A percentile compares a stretch with the other conserved stretches of the same genome.
Evolutionary conservation across 208 protist genomes (phyloP).

Genomic region (Trypanosoma boissoni): DNA sequence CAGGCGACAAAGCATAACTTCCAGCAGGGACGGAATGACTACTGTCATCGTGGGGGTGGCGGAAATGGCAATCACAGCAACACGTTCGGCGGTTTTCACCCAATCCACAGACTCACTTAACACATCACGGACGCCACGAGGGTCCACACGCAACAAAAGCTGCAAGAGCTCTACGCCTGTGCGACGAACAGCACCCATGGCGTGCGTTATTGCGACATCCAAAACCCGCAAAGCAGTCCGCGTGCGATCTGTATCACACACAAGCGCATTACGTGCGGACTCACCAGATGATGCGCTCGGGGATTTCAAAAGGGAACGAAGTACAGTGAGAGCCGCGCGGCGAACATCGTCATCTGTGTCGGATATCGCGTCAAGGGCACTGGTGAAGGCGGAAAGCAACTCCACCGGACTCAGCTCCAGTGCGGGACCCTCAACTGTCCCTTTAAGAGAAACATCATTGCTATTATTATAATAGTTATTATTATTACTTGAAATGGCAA

Average conservation of each 20-base stretch:
- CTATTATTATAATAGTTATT: too few relatives aligned
- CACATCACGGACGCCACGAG: slow-evolving; percentile 13
- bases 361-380: slow-evolving; percentile 62
- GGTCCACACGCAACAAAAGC: slow-evolving; percentile 32
- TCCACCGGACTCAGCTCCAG: slow-evolving; percentile 40
- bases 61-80: slow-evolving; percentile 39
- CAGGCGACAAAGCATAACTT: too few relatives aligned
- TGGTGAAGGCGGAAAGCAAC: slow-evolving; percentile 48
- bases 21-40: too few relatives aligned
- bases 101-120: slow-evolving; percentile 9
- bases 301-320: too few relatives aligned
- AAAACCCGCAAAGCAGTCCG: slow-evolving; percentile 44
- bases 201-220: slow-evolving; percentile 69
- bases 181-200: slow-evolving; percentile 51
- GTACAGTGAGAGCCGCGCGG: slow-evolving; percentile 33
- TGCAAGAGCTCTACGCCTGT: slow-evolving; percentile 56
- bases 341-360: slow-evolving; percentile 76
- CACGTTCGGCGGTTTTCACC: slow-evolving; percentile 49
- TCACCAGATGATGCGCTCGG: too few relatives aligned
- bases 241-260: slow-evolving; percentile 33
- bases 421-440: background rate
- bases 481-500: slow-evolving; percentile 10
- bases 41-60: too few relatives aligned
- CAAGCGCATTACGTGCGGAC: slow-evolving; percentile 2
- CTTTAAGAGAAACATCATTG: too few relatives aligned